phyloP scores from a whole-genome alignment of 2,329 filamentous ascomycete genomes.

The Sporothrix pallida region DNA sequence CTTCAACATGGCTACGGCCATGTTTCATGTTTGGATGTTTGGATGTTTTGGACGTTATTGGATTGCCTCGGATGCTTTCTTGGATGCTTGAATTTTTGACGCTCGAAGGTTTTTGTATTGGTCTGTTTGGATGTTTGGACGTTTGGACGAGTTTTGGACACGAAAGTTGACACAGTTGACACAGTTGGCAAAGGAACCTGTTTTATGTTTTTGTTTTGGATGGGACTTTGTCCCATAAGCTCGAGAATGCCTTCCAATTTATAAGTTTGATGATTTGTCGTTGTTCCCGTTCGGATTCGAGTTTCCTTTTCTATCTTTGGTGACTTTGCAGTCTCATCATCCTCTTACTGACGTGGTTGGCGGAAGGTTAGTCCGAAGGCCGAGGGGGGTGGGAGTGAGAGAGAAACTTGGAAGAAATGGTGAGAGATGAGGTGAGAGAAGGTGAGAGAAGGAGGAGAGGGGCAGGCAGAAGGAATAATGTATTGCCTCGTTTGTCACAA shows the following conservation, averaged over 20 bases:
- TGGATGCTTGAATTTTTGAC: neutral
- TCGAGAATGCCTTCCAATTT: neutral
- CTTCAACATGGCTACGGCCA: constrained; percentile 8
- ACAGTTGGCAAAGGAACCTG: neutral
- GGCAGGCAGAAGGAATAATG: neutral
- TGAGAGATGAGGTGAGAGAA: neutral
- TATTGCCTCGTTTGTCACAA: neutral
- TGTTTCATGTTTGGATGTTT: neutral
- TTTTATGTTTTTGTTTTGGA: no score
- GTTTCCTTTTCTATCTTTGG: neutral
- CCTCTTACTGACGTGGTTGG: neutral
- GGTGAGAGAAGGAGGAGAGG: neutral
- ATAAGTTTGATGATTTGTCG: neutral
- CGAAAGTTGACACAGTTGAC: neutral
- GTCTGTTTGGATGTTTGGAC: neutral
- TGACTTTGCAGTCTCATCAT: neutral
- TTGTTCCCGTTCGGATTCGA: neutral
- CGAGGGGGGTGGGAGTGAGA: neutral
- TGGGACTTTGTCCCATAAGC: neutral
- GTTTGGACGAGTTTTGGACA: neutral
- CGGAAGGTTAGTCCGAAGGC: neutral
- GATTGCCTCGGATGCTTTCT: neutral
- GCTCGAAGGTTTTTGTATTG: neutral
- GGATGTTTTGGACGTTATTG: neutral
- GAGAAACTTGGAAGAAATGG: neutral